Base-by-base conservation (phyloP, 345 rosid species). In the Corchorus capsularis region DNA sequence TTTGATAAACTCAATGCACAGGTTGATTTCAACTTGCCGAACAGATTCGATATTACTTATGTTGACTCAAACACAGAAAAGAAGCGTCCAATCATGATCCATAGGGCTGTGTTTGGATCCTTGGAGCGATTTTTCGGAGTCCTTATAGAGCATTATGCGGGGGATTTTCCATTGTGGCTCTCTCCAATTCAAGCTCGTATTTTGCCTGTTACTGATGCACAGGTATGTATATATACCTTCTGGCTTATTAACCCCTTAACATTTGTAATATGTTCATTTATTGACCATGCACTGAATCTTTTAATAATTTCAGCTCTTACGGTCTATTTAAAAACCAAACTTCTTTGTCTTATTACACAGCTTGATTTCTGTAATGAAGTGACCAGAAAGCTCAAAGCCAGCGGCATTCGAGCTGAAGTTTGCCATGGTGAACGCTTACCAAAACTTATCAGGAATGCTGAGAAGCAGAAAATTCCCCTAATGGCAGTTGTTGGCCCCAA, bases 21-120 rank as follows among this genome's bases (percentile, higher is more conserved):
- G 98, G 97, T 95, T 73, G 98, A 95, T 79, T 95, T 95, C 78
- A 95, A 95, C 79, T 85, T 95, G 76, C 99, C 98, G 47, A 89
- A 92, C 81, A 80, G 93, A 56, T 95, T 95, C 79, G 96, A 95
- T 81, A 87, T 95, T 43, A 90, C 97, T 59, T 93, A 92, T 76
- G 89, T 92, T 1, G 97, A 93, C 83, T 88, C 98, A 8, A 84
- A 92, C 80, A 83, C 87, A 4, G 93, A 90, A 77, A 95, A 87
- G 83, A 88, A 87, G 83, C 94, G 88, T 46, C 97, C 99, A 34
- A 95, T 95, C 76, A 90, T 95, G 99, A 93, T 95, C 75, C 99
- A 95, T 80, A 90, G 99, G 82, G 99, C 98, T 8, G 96, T 95
- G 73, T 92, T 95, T 60, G 98, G 98, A 34, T 93, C 99, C 9